Conservation (phyloP, 2,329 filamentous ascomycete genomes). For the Diaporthe sp. region DNA sequence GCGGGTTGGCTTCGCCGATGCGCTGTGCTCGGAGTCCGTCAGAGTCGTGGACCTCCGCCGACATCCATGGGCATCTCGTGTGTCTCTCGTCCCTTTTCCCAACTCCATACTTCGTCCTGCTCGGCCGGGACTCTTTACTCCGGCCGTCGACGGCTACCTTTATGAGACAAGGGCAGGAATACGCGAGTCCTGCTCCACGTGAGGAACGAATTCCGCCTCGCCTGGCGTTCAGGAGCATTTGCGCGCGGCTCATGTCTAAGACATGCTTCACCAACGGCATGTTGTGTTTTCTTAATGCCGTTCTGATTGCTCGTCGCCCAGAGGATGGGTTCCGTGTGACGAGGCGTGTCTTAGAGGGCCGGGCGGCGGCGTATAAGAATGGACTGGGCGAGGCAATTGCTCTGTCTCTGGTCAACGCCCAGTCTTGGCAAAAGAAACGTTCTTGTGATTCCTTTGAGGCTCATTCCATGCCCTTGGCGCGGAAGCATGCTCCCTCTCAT, state of each 20-base stretch:
- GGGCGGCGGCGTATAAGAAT: background rate
- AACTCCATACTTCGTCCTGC: too few relatives aligned
- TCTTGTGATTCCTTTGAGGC: too few relatives aligned
- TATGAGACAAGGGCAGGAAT: background rate
- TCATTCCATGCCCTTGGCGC: background rate
- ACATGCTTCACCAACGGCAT: background rate
- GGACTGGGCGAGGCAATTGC: background rate
- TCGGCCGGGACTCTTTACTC: background rate
- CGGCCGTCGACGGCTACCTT: background rate
- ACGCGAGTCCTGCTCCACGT: background rate
- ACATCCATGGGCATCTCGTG: background rate
- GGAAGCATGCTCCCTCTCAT: background rate
- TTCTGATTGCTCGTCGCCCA: background rate
- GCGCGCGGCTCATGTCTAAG: background rate
- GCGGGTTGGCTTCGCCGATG: background rate
- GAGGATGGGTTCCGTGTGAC: background rate
- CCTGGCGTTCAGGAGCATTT: background rate
- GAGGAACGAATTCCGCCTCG: constrained; percentile 14
- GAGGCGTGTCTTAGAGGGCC: background rate
- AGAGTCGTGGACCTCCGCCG: background rate
- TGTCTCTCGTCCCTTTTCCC: background rate
- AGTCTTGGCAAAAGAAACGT: background rate
- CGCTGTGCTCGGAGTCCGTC: background rate
- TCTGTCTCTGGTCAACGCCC: background rate
- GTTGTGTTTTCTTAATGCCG: background rate